Conservation (phyloP, 768 basidiomycete species). For the Termitomyces sp. region DNA sequence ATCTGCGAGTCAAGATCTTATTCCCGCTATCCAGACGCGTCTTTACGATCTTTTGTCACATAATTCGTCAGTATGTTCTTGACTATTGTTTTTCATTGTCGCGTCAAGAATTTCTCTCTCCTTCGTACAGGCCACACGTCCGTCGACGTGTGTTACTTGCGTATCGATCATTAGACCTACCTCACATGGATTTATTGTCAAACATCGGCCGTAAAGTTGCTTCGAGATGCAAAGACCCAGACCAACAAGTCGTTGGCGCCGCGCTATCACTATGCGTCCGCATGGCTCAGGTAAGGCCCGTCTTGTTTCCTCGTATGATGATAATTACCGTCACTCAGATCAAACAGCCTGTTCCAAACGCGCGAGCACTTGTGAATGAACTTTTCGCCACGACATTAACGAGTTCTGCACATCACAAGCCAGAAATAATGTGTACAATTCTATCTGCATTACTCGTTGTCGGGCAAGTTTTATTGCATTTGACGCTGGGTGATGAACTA, state of each 20-base stretch:
- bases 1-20: conserved; percentile 56
- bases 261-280: conserved; percentile 32
- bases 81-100: conserved; percentile 1
- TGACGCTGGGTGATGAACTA: neutral
- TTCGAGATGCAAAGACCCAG: conserved; percentile 37
- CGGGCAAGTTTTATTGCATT: conserved; percentile 22
- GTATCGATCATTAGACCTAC: conserved; percentile 44
- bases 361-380: conserved; percentile 5
- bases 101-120: conserved; percentile 8
- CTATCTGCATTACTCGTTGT: conserved; percentile 20
- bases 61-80: conserved; percentile 60
- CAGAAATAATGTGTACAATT: conserved; percentile 16
- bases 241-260: conserved; percentile 38
- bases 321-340: neutral
- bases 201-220: conserved; percentile 32
- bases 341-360: neutral
- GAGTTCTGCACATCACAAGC: neutral
- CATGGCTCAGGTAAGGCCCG: conserved; percentile 18
- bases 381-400: conserved; percentile 4
- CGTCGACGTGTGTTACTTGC: conserved; percentile 60
- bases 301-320: neutral
- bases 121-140: conserved; percentile 42
- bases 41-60: conserved; percentile 65
- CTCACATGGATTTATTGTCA: conserved; percentile 41
- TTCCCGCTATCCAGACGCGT: conserved; percentile 70